Percentiles rank a stretch among this genome's conserved stretches.
Evolutionary conservation across 768 basidiomycete species (phyloP).

Genomic region (Solioccasus polychromus): DNA sequence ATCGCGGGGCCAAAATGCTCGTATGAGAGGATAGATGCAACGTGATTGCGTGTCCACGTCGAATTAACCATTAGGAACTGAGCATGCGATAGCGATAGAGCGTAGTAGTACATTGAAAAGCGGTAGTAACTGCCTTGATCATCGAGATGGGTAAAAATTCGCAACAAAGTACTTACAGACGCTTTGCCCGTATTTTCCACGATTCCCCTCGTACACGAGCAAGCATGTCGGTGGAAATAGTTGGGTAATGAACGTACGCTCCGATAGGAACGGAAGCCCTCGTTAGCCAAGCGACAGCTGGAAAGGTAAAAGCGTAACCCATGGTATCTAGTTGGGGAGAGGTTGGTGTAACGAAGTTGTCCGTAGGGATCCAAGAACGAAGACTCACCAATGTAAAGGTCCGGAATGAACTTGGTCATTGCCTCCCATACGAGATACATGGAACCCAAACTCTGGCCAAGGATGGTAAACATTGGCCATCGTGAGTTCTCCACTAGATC

Average conservation of each 20-base stretch:
- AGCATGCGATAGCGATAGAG: constrained; percentile 66
- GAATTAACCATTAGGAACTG: constrained; percentile 92
- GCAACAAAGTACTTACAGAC: constrained; percentile 19
- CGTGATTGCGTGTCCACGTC: constrained; percentile 87
- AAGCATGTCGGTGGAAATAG: constrained; percentile 94
- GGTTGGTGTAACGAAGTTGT: constrained; percentile 6
- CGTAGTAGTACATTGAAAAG: constrained; percentile 81
- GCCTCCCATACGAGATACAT: constrained; percentile 84
- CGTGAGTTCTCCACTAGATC: constrained; percentile 72
- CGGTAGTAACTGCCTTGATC: constrained; percentile 71
- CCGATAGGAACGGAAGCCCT: constrained; percentile 65
- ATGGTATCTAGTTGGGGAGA: constrained; percentile 70
- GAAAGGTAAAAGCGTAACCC: constrained; percentile 96
- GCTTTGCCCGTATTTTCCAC: constrained; percentile 24
- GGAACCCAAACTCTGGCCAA: constrained; percentile 89
- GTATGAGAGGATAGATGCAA: constrained; percentile 67
- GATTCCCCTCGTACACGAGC: constrained; percentile 53
- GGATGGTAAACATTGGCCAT: constrained; percentile 89
- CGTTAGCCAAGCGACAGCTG: constrained; percentile 59
- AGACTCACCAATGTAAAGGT: constrained; percentile 81
- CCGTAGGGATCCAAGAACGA: neutral
- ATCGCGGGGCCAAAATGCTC: constrained; percentile 45
- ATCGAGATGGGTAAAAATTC: neutral
- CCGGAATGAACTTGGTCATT: constrained; percentile 73
- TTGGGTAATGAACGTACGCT: constrained; percentile 95